A percentile compares a stretch with the other conserved stretches of the same genome.
Evolutionary conservation across 2,329 filamentous ascomycete genomes (phyloP).

Genomic region (Acarospora socialis): DNA sequence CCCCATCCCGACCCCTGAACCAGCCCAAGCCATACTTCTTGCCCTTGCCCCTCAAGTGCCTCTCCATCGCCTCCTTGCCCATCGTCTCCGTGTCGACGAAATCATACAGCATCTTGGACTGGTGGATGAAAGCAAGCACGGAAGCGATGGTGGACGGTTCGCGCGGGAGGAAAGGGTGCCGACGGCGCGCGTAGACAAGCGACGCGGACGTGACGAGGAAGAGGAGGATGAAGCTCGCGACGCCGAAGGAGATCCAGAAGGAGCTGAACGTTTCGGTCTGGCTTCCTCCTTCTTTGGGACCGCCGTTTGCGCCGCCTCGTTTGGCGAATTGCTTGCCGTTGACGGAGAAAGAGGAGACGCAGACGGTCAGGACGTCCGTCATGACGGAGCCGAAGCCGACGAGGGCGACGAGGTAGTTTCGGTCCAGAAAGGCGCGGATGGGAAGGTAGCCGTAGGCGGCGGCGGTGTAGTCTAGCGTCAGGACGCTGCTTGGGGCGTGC

Average conservation of each 20-base stretch:
- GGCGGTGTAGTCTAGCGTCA: slow-evolving; percentile 36
- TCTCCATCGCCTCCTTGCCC: slow-evolving; percentile 46
- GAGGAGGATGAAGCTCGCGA: slow-evolving; percentile 49
- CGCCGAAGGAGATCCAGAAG: slow-evolving; percentile 50
- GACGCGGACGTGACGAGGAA: slow-evolving; percentile 48
- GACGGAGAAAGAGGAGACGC: slow-evolving; percentile 32
- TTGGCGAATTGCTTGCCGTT: slow-evolving; percentile 28
- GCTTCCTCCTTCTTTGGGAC: slow-evolving; percentile 18
- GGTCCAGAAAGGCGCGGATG: slow-evolving; percentile 28
- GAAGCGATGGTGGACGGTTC: slow-evolving; percentile 67
- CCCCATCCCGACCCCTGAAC: slow-evolving; percentile 59
- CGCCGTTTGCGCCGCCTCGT: slow-evolving; percentile 13
- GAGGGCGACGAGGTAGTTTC: slow-evolving; percentile 31
- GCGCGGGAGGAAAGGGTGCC: slow-evolving; percentile 58
- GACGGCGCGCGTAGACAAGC: slow-evolving; percentile 47
- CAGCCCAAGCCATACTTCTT: slow-evolving; percentile 64
- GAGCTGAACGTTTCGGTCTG: slow-evolving; percentile 36
- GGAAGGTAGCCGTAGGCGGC: slow-evolving; percentile 32
- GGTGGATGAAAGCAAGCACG: slow-evolving; percentile 63
- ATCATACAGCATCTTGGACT: slow-evolving; percentile 63
- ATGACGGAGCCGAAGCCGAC: slow-evolving; percentile 32
- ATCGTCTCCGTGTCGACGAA: slow-evolving; percentile 58
- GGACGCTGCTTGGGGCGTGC: slow-evolving; percentile 29
- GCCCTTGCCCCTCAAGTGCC: slow-evolving; percentile 42
- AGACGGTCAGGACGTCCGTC: slow-evolving; percentile 33